A percentile compares a stretch with the other conserved stretches of the same genome.
Conservation (phyloP, 1,284 basidiomycete species). For the Leucoagaricus sp. region DNA sequence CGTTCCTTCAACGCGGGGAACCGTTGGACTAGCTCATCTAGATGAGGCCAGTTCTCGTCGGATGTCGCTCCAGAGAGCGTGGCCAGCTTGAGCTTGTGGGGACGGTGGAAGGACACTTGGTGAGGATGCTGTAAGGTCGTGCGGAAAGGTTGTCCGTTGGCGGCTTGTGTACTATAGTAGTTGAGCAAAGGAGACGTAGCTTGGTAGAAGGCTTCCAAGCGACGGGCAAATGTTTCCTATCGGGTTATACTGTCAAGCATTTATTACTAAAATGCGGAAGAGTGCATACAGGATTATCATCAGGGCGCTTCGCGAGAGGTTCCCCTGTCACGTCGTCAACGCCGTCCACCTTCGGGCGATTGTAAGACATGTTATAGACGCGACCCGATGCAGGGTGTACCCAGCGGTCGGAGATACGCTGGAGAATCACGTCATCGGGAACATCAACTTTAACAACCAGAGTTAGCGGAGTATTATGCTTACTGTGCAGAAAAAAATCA, state of each 20-base stretch:
- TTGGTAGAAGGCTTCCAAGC: slow-evolving; percentile 83
- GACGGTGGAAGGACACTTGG: slow-evolving; percentile 45
- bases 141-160: slow-evolving; percentile 13
- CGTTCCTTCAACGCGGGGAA: slow-evolving; percentile 62
- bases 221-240: slow-evolving; percentile 82
- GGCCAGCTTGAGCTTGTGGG: slow-evolving; percentile 59
- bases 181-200: slow-evolving; percentile 85
- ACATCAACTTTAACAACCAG: slow-evolving; percentile 93
- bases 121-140: slow-evolving; percentile 44
- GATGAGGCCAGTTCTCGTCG: slow-evolving; percentile 91
- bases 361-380: slow-evolving; percentile 92
- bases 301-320: slow-evolving; percentile 83
- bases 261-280: neutral
- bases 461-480: slow-evolving; percentile 66
- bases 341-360: slow-evolving; percentile 85
- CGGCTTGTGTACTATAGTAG: slow-evolving; percentile 62
- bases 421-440: slow-evolving; percentile 86
- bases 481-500: slow-evolving; percentile 36
- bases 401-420: slow-evolving; percentile 92
- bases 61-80: slow-evolving; percentile 83
- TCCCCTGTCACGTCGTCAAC: slow-evolving; percentile 94
- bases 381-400: slow-evolving; percentile 92
- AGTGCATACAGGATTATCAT: slow-evolving; percentile 84
- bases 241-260: slow-evolving; percentile 11
- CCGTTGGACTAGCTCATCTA: slow-evolving; percentile 57